Evolutionary conservation across 2,329 filamentous ascomycete species (phyloP).

Genomic region (Sporothrix schenckii): DNA sequence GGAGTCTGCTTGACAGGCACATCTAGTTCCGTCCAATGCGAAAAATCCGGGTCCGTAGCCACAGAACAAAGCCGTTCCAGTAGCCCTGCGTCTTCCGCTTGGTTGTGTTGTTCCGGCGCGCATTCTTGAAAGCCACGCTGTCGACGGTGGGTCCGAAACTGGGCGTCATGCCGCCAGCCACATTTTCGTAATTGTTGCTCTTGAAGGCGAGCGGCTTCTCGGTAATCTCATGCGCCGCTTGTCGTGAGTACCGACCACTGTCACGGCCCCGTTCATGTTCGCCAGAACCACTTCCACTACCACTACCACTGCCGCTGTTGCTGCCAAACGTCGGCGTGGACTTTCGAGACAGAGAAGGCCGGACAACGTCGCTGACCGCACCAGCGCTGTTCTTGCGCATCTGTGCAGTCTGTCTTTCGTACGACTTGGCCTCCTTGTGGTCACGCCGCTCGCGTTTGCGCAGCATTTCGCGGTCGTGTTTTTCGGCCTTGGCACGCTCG

Average conservation of each 20-base stretch:
- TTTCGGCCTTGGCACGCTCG: conserved; percentile 64
- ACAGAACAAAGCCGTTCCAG: conserved; percentile 66
- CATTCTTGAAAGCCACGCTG: conserved; percentile 51
- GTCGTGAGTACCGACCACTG: conserved; percentile 32
- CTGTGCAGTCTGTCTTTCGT: conserved; percentile 51
- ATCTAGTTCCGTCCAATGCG: conserved; percentile 35
- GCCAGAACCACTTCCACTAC: conserved; percentile 1
- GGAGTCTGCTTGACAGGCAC: background rate
- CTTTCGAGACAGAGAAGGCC: conserved; percentile 37
- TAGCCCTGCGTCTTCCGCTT: conserved; percentile 64
- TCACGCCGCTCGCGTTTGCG: conserved; percentile 62
- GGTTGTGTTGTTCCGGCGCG: conserved; percentile 50
- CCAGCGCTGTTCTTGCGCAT: conserved; percentile 47
- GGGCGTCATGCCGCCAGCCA: conserved; percentile 42
- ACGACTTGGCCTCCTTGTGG: conserved; percentile 57
- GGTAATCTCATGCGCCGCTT: background rate
- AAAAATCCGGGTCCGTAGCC: conserved; percentile 62
- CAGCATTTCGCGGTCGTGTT: conserved; percentile 62
- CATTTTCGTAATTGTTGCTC: conserved; percentile 53
- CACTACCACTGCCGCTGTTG: conserved; percentile 33
- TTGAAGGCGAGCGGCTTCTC: conserved; percentile 52
- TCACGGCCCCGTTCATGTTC: conserved; percentile 34
- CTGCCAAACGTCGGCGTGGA: conserved; percentile 37
- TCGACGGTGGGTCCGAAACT: conserved; percentile 47
- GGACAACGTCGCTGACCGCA: conserved; percentile 36